A percentile compares a stretch with the other conserved stretches of the same genome.
Evolutionary conservation across 805 yeast species (phyloP).

Genomic region (Candida stauntonica): DNA sequence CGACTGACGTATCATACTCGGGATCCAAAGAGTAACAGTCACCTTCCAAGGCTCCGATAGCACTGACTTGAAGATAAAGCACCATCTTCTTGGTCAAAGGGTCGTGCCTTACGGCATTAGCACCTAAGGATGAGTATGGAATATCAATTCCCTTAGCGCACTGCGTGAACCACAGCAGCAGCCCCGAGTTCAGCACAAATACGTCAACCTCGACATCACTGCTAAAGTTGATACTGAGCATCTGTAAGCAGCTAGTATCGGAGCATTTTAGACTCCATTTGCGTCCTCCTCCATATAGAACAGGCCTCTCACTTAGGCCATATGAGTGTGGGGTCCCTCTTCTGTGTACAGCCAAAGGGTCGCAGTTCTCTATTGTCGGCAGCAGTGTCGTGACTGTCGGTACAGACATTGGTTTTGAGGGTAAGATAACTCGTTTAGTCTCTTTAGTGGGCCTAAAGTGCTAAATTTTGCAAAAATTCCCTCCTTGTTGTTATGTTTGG

Average conservation of each 20-base stretch:
- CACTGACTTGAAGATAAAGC: constrained; percentile 7
- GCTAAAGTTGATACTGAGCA: constrained; percentile 8
- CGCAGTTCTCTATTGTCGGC: constrained; percentile 35
- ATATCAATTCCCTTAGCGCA: constrained; percentile 34
- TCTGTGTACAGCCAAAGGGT: constrained; percentile 16
- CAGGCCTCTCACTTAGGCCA: constrained; percentile 26
- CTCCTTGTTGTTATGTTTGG: background rate
- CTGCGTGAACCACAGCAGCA: constrained; percentile 37
- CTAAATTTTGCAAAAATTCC: background rate
- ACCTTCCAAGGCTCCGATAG: constrained; percentile 8
- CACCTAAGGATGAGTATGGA: constrained; percentile 27
- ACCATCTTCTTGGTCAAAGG: constrained; percentile 1
- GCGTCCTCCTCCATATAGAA: constrained; percentile 40
- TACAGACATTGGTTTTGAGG: background rate
- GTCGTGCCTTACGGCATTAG: constrained; percentile 19
- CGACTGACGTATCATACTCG: constrained; percentile 17
- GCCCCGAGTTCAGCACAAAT: constrained; percentile 33
- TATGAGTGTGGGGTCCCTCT: constrained; percentile 17
- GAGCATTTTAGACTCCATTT: constrained; percentile 25
- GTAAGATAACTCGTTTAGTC: too few species aligned
- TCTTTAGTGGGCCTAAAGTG: background rate
- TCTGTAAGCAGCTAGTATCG: constrained; percentile 9
- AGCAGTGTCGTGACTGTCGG: constrained; percentile 13
- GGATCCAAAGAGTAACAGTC: constrained; percentile 6
- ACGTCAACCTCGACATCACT: constrained; percentile 28